Conservation (phyloP, 139 green algal species). For the Volvox reticuliferus region DNA sequence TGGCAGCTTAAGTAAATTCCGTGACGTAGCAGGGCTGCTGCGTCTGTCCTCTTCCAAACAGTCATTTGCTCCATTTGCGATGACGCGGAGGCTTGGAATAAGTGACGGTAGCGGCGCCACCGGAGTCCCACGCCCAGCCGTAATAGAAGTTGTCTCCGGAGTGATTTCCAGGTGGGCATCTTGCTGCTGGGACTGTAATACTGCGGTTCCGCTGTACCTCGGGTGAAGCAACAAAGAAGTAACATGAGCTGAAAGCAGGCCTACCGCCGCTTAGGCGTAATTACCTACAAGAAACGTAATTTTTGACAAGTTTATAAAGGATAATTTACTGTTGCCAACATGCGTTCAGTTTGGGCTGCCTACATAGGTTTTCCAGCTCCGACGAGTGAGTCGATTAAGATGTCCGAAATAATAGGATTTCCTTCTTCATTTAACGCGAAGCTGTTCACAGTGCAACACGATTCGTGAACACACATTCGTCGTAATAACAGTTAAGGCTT, state of each 20-base stretch:
- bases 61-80: neutral
- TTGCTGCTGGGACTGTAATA: neutral
- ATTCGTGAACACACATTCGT: no score
- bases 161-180: neutral
- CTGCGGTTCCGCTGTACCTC: neutral
- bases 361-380: no score
- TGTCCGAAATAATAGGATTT: no score
- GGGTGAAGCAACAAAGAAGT: slow-evolving; percentile 5
- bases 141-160: neutral
- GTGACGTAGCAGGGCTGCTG: neutral
- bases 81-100: neutral
- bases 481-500: no score
- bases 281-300: no score
- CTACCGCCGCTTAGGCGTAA: no score
- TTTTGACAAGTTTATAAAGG: no score
- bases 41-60: neutral
- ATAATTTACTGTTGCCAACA: no score
- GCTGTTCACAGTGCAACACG: no score
- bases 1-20: slow-evolving; percentile 12
- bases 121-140: slow-evolving; percentile 1
- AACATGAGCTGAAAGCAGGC: neutral
- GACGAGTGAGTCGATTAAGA: no score
- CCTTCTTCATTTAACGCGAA: no score
- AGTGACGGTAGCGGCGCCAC: neutral
- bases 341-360: no score